Conservation (phyloP, 371 early-diverging fungal species). For the Saksenaea vasiformis region DNA sequence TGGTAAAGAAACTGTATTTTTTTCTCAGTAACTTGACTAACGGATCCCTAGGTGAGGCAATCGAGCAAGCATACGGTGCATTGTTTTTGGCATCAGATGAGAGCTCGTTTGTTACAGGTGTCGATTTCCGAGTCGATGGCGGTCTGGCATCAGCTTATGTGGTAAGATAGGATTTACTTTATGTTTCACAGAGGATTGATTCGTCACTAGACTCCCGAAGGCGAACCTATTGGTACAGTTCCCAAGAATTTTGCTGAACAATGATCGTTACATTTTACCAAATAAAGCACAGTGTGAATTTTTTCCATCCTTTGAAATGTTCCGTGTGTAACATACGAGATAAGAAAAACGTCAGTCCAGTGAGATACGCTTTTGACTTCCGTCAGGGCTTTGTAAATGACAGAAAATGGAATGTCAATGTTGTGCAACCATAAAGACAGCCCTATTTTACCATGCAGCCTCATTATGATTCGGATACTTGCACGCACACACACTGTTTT, state of each 20-base stretch:
- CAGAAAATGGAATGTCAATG: no score
- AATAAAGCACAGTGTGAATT: neutral
- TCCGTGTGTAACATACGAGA: neutral
- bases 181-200: neutral
- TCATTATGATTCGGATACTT: no score
- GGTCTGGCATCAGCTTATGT: slow-evolving; percentile 82
- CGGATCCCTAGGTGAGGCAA: slow-evolving; percentile 71
- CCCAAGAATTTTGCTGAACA: slow-evolving; percentile 49
- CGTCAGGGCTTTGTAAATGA: no score
- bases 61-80: slow-evolving; percentile 85
- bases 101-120: slow-evolving; percentile 80
- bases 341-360: neutral
- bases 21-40: no score
- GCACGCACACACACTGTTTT: no score
- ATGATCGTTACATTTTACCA: slow-evolving; percentile 13
- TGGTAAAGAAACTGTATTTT: slow-evolving; percentile 48
- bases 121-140: slow-evolving; percentile 86
- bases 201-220: slow-evolving; percentile 51
- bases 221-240: slow-evolving; percentile 42
- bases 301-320: slow-evolving; percentile 1
- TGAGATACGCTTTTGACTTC: neutral
- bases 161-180: slow-evolving; percentile 29
- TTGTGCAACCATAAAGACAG: no score
- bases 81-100: slow-evolving; percentile 87
- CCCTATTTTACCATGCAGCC: no score